Percentiles rank a stretch among this genome's conserved stretches.
Evolutionary conservation across 257 asterid genomes (phyloP).

Genomic region (Solanum clarkiae): DNA sequence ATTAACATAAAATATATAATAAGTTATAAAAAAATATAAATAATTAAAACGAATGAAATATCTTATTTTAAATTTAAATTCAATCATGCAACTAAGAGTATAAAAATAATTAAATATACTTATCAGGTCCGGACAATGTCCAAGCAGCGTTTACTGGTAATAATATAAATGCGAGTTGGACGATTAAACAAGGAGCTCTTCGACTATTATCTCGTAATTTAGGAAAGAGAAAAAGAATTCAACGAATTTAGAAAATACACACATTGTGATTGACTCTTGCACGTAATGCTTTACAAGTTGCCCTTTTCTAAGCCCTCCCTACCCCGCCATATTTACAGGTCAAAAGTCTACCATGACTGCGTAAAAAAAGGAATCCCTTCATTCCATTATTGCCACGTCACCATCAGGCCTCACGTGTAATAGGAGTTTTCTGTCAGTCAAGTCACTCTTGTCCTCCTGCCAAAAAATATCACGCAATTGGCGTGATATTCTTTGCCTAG

Average conservation of each 20-base stretch:
- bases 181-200: too few relatives aligned
- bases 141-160: too few relatives aligned
- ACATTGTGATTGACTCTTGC: neutral
- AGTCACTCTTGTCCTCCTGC: neutral
- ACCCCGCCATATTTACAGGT: neutral
- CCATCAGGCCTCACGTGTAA: neutral
- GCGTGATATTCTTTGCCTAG: neutral
- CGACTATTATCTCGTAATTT: neutral
- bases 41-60: too few relatives aligned
- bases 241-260: neutral
- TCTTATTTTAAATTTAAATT: too few relatives aligned
- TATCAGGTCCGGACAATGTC: too few relatives aligned
- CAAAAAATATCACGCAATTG: neutral
- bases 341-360: neutral
- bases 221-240: neutral
- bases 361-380: neutral
- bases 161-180: too few relatives aligned
- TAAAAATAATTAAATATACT: too few relatives aligned
- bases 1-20: too few relatives aligned
- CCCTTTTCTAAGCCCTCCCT: neutral
- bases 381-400: neutral
- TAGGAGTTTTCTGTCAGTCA: neutral
- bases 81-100: too few relatives aligned
- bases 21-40: too few relatives aligned
- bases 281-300: neutral